These are phyloP conservation scores for Fraxinus nigra DNA, from an alignment of 305 asterid species.

Conservation along the genomic window DNA sequence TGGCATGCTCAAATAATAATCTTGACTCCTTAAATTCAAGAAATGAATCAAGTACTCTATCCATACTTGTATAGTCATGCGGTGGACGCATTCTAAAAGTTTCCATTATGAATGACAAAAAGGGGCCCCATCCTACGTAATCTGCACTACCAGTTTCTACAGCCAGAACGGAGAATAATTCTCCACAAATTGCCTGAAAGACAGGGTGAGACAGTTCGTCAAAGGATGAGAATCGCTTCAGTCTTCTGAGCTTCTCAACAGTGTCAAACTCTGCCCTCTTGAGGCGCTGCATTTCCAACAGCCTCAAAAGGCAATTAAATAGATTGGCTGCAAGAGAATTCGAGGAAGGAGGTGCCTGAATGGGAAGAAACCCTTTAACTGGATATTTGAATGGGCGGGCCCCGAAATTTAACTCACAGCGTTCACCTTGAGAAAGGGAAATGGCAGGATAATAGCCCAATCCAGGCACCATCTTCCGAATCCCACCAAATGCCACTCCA, in stretches of 20 bases:
- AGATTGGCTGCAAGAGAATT: constrained; percentile 45
- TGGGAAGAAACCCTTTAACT: constrained; percentile 69
- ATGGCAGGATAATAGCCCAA: constrained; percentile 93
- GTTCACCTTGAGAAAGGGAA: constrained; percentile 95
- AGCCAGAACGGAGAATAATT: constrained; percentile 51
- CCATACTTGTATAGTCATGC: constrained; percentile 70
- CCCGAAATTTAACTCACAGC: constrained; percentile 90
- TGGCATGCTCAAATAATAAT: constrained; percentile 50
- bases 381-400: constrained; percentile 79
- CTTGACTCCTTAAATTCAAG: constrained; percentile 64
- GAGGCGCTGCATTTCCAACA: constrained; percentile 60
- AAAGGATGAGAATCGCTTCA: constrained; percentile 76
- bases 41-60: constrained; percentile 69
- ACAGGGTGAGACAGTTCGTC: constrained; percentile 69
- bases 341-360: constrained; percentile 66
- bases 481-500: constrained; percentile 82
- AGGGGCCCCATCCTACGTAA: constrained; percentile 71
- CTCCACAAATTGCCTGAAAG: constrained; percentile 66
- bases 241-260: constrained; percentile 68
- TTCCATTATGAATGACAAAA: constrained; percentile 70
- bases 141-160: constrained; percentile 52
- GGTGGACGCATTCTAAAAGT: constrained; percentile 70
- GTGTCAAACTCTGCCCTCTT: constrained; percentile 56
- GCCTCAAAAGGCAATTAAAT: constrained; percentile 68
- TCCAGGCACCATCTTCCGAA: constrained; percentile 93